Conservation (phyloP, 257 asterid species). For the Nicotiana paniculata region DNA sequence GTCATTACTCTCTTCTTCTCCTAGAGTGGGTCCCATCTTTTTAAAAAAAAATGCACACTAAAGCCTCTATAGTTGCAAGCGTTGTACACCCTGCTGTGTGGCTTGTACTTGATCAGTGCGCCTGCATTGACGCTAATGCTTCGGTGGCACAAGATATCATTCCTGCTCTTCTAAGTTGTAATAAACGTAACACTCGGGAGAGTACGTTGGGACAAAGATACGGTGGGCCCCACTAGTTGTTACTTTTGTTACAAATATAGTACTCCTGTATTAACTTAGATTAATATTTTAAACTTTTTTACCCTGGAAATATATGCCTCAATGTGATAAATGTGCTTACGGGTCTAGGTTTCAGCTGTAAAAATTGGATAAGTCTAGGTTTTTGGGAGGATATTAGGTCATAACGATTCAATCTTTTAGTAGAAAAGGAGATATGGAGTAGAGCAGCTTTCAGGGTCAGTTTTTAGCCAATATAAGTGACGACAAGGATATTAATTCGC, state of each 20-base stretch:
- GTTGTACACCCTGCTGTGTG: not conserved
- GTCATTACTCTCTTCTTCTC: not conserved
- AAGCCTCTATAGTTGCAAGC: not conserved
- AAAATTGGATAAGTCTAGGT: not conserved
- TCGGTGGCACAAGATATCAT: not conserved
- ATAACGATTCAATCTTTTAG: not conserved
- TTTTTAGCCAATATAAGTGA: conserved; percentile 19
- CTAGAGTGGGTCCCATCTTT: not conserved
- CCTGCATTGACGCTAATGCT: not conserved
- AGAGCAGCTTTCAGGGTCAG: conserved; percentile 35
- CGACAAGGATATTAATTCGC: conserved; percentile 33
- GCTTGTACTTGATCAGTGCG: not conserved
- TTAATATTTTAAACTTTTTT: not conserved
- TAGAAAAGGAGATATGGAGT: conserved; percentile 24
- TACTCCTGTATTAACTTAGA: not conserved
- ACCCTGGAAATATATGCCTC: not conserved
- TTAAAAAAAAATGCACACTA: not conserved
- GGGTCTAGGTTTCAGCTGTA: not conserved
- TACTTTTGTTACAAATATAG: not conserved
- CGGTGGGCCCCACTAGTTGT: not conserved
- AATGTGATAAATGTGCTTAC: not conserved
- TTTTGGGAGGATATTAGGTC: conserved; percentile 15
- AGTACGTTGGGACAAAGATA: conserved; percentile 22
- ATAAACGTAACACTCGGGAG: not conserved
- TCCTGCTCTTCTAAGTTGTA: not conserved